Conservation (phyloP, 768 basidiomycete species). For the Goffeauzyma gilvescens region DNA sequence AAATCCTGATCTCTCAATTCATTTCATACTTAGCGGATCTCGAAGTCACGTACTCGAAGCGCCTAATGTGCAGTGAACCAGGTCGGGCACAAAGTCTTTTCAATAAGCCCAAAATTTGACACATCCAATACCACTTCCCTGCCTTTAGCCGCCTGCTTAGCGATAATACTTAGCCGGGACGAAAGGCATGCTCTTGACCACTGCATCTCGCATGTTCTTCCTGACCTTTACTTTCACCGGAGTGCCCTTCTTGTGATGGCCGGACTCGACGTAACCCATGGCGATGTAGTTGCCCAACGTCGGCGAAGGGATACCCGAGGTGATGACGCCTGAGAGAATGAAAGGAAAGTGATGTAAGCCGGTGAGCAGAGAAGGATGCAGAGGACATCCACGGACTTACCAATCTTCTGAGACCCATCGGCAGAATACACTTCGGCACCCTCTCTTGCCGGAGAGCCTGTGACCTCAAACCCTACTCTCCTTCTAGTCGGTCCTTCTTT, state of each 20-base stretch:
- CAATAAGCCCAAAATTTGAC: too few relatives aligned
- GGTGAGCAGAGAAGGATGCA: not conserved
- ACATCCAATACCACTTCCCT: not conserved
- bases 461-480: conserved; percentile 63
- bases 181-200: conserved; percentile 73
- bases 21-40: too few relatives aligned
- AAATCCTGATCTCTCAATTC: too few relatives aligned
- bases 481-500: conserved; percentile 58
- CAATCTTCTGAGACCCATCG: conserved; percentile 42
- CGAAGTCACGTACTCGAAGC: too few relatives aligned
- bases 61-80: too few relatives aligned
- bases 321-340: conserved; percentile 44
- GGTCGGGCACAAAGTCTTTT: too few relatives aligned
- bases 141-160: not conserved
- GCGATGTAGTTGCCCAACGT: conserved; percentile 78
- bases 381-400: conserved; percentile 33
- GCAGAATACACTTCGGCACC: conserved; percentile 55
- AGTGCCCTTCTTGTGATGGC: conserved; percentile 79
- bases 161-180: conserved; percentile 55
- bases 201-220: conserved; percentile 54
- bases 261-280: conserved; percentile 69
- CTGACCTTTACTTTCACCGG: conserved; percentile 68
- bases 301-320: conserved; percentile 90
- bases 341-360: not conserved
- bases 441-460: conserved; percentile 77